Evolutionary conservation across 768 basidiomycete species (phyloP).

Genomic region (Trametopsis cervina): DNA sequence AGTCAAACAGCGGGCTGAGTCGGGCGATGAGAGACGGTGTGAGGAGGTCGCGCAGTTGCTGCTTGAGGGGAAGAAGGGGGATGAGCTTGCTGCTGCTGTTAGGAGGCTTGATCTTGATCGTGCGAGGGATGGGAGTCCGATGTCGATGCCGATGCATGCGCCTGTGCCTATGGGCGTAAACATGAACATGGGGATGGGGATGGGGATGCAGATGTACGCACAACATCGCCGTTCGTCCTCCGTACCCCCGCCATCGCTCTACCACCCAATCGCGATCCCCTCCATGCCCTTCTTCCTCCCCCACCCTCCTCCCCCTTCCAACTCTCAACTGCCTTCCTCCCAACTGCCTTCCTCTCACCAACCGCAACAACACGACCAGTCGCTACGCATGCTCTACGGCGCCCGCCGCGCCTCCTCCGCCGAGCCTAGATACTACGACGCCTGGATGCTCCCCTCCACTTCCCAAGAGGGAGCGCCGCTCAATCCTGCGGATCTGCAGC

Average conservation of each 20-base stretch:
- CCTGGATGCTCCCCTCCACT: constrained; percentile 25
- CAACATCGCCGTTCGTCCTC: constrained; percentile 51
- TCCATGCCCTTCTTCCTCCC: constrained; percentile 33
- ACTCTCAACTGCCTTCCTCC: constrained; percentile 36
- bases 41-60: constrained; percentile 58
- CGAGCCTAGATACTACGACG: constrained; percentile 30
- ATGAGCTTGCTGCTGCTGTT: constrained; percentile 56
- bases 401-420: constrained; percentile 46
- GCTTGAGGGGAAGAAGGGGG: constrained; percentile 64
- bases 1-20: constrained; percentile 19
- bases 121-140: constrained; percentile 5
- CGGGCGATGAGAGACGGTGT: constrained; percentile 26
- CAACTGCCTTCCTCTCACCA: constrained; percentile 34
- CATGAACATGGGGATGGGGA: background rate
- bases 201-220: constrained; percentile 23
- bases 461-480: no score
- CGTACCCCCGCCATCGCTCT: constrained; percentile 47
- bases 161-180: constrained; percentile 5
- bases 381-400: constrained; percentile 30
- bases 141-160: constrained; percentile 18
- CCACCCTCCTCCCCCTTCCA: constrained; percentile 22
- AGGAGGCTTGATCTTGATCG: constrained; percentile 39
- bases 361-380: constrained; percentile 25
- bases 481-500: constrained; percentile 25
- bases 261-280: constrained; percentile 37